Evolutionary conservation across 805 yeast species (phyloP).

Genomic region (Peterozyma toletana): DNA sequence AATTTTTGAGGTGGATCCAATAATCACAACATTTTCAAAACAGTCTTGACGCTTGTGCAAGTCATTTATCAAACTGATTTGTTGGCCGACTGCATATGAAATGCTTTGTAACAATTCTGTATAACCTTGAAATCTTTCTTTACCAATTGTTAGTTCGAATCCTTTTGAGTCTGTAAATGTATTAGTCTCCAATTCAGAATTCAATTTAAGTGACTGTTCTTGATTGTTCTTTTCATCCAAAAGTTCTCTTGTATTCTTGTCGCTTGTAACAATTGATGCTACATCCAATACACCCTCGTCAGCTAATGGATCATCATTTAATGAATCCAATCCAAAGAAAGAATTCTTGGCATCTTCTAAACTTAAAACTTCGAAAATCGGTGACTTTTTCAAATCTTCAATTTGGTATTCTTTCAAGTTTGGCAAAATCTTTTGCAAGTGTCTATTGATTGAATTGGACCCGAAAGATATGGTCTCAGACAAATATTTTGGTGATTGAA

Average conservation of each 20-base stretch:
- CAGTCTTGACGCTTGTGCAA: slow-evolving; percentile 69
- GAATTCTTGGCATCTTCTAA: slow-evolving; percentile 58
- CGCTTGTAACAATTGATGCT: slow-evolving; percentile 81
- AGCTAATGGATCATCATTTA: slow-evolving; percentile 22
- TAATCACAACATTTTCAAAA: slow-evolving; percentile 74
- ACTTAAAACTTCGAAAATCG: slow-evolving; percentile 72
- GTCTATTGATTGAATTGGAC: slow-evolving; percentile 53
- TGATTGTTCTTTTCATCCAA: slow-evolving; percentile 16
- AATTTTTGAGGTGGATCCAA: slow-evolving; percentile 73
- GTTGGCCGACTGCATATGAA: slow-evolving; percentile 43
- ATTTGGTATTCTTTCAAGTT: slow-evolving; percentile 48
- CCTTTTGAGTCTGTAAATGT: slow-evolving; percentile 57
- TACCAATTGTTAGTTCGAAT: slow-evolving; percentile 63
- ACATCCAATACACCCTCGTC: slow-evolving; percentile 81
- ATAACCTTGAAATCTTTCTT: slow-evolving; percentile 82
- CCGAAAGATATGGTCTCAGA: slow-evolving; percentile 34
- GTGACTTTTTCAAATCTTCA: slow-evolving; percentile 66
- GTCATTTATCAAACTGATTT: slow-evolving; percentile 50
- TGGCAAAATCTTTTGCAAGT: slow-evolving; percentile 50
- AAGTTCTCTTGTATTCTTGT: slow-evolving; percentile 48
- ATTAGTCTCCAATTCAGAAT: slow-evolving; percentile 70
- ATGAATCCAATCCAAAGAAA: slow-evolving; percentile 52
- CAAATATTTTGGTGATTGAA: slow-evolving; percentile 52
- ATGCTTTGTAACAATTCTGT: slow-evolving; percentile 49
- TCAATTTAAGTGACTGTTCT: slow-evolving; percentile 27